Percentiles rank a stretch among this genome's conserved stretches.
phyloP scores from a whole-genome alignment of 305 asterid species.

The Solanum aculeatissimum region DNA sequence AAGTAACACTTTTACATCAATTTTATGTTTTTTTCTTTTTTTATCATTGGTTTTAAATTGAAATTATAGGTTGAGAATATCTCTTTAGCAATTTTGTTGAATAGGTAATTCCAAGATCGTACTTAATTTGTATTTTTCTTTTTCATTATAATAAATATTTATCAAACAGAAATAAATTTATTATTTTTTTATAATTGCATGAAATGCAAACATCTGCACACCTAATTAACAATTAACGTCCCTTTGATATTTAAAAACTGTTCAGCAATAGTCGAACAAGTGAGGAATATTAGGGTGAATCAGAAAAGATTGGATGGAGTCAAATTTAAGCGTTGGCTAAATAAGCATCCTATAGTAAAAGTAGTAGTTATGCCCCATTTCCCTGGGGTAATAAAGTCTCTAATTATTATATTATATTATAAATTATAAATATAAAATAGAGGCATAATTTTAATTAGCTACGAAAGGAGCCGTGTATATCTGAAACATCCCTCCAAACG shows the following conservation, averaged over 20 bases:
- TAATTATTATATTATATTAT: too few relatives aligned
- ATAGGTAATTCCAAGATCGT: not conserved
- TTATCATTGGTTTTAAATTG: not conserved
- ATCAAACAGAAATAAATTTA: not conserved
- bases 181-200: not conserved
- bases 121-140: not conserved
- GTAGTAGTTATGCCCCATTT: too few relatives aligned
- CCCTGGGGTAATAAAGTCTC: too few relatives aligned
- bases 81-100: not conserved
- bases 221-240: too few relatives aligned
- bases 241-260: too few relatives aligned
- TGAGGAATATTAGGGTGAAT: too few relatives aligned
- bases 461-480: not conserved
- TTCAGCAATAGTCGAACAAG: too few relatives aligned
- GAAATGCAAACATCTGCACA: not conserved
- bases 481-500: not conserved
- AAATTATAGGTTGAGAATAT: not conserved
- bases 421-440: too few relatives aligned
- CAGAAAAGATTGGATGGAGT: too few relatives aligned
- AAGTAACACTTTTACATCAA: not conserved
- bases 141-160: not conserved
- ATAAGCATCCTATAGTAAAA: too few relatives aligned
- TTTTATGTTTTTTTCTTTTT: not conserved
- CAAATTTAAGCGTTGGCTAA: too few relatives aligned
- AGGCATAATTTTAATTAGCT: not conserved